These are phyloP conservation scores for Fusarium nurragi DNA, from an alignment of 2,329 filamentous ascomycete genomes.

Conservation along the genomic window DNA sequence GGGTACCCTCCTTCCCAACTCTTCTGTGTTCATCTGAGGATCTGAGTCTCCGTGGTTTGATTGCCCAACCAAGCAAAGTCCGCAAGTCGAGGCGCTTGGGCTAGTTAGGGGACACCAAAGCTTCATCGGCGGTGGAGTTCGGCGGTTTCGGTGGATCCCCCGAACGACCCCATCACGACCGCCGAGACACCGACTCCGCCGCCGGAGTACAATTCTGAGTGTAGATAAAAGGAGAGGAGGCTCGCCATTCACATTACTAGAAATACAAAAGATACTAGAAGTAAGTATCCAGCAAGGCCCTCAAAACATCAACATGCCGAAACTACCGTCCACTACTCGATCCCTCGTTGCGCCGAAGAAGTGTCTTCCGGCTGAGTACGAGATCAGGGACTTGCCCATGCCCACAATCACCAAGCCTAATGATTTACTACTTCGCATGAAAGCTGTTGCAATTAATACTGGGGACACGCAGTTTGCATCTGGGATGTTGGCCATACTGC, in stretches of 20 bases:
- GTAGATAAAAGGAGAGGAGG: constrained; percentile 24
- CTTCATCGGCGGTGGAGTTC: constrained; percentile 36
- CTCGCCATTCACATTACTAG: neutral
- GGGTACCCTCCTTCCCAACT: too few species aligned
- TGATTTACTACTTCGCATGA: constrained; percentile 55
- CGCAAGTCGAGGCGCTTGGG: neutral
- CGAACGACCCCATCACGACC: constrained; percentile 24
- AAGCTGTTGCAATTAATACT: constrained; percentile 50
- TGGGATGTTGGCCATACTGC: constrained; percentile 42
- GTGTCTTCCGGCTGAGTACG: constrained; percentile 51
- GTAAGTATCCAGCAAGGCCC: fast-evolving
- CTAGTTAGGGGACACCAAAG: neutral
- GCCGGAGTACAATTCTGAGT: neutral
- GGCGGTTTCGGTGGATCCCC: constrained; percentile 41
- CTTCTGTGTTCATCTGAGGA: neutral
- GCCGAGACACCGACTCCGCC: constrained; percentile 35
- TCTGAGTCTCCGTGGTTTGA: neutral
- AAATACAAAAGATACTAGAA: neutral
- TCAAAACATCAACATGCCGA: constrained; percentile 37
- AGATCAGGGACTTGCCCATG: constrained; percentile 54
- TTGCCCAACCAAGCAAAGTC: neutral
- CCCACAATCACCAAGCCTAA: constrained; percentile 55
- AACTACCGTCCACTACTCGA: constrained; percentile 54
- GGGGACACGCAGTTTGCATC: constrained; percentile 48
- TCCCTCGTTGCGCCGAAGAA: constrained; percentile 54